Evolutionary conservation across 257 asterid species (phyloP).

Genomic region (Parsonsia alboflavescens): DNA sequence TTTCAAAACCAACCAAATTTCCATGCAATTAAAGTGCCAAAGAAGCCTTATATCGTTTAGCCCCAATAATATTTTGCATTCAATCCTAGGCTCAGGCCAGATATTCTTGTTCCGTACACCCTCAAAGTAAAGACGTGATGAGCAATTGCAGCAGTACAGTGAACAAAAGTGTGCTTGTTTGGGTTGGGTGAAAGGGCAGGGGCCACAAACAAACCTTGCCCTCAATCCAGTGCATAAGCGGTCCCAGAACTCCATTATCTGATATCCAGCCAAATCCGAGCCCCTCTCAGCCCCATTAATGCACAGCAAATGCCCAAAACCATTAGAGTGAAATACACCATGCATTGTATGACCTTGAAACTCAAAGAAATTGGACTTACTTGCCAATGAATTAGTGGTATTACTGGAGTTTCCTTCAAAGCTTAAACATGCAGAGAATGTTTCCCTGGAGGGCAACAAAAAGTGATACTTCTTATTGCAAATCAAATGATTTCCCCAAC

Average conservation of each 20-base stretch:
- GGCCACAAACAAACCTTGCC: slow-evolving; percentile 61
- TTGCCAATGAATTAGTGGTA: slow-evolving; percentile 9
- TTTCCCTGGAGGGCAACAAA: slow-evolving; percentile 60
- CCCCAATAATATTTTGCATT: not conserved
- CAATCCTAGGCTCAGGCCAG: not conserved
- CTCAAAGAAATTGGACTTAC: slow-evolving; percentile 56
- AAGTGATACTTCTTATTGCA: slow-evolving; percentile 96
- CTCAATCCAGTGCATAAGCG: slow-evolving; percentile 74
- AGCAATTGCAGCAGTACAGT: not conserved
- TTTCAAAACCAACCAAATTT: not conserved
- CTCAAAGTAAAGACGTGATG: not conserved
- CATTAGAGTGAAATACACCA: slow-evolving; percentile 91
- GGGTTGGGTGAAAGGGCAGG: not conserved
- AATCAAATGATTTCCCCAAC: slow-evolving; percentile 90
- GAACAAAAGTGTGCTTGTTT: not conserved
- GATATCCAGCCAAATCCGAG: slow-evolving; percentile 61
- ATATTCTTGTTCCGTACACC: not conserved
- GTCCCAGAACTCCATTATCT: slow-evolving; percentile 95
- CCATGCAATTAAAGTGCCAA: not conserved
- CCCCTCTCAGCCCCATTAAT: slow-evolving; percentile 66
- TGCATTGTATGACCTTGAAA: slow-evolving; percentile 69
- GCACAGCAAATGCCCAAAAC: slow-evolving; percentile 90
- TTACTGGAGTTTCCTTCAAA: slow-evolving; percentile 11
- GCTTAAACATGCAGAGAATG: slow-evolving; percentile 30
- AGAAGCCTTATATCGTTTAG: not conserved